Evolutionary conservation across 345 rosid genomes (phyloP), one percentile per base, ranked within the genome.

Genomic region (Populus alba): DNA sequence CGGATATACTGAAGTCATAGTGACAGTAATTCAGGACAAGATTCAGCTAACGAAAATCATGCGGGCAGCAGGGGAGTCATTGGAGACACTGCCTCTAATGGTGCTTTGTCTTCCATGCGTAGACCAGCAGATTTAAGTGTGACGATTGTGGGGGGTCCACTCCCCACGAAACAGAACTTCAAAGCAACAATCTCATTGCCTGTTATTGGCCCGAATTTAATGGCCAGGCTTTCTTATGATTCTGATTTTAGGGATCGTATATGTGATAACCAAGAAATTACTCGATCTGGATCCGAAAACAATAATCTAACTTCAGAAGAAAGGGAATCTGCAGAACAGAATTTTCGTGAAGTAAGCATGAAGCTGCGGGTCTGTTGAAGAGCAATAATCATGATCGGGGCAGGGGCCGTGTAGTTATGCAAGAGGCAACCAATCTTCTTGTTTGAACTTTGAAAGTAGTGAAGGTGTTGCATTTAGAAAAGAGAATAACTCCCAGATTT

Each of bases 141-240:
- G 69, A 90, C 93, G 33, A 94, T 96, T 85, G 99, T 97, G 17
- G 97, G 99, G 68, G 99, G 98, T 80, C 97, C 93, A 15, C 95
- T 91, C 51, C 93, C 98, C 38, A 88, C 97, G 71, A 86, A 80
- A 77, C 97, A 92, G 81, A 94, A 91, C 86, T 92, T 92, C 80
- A 97, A 90, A 87, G 97, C 99, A 63, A 90, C 87, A 66, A 90
- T 97, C 74, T 90, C 94, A 7, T 75, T 94, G 69, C 97, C 97
- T 57, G 81, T 94, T 76, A 84, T 97, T 78, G 95, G 98, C 72
- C 88, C 84, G 83, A 86, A 84, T 83, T 85, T 97, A 78, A 86
- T 95, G 91, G 90, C 93, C 72, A 87, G 89, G 80, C 78, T 97
- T 80, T 92, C 90, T 71, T 80, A 82, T 80, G 91, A 89, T 79